phyloP scores from a whole-genome alignment of 495 filamentous ascomycete species.

The Penicillium alfredii region DNA sequence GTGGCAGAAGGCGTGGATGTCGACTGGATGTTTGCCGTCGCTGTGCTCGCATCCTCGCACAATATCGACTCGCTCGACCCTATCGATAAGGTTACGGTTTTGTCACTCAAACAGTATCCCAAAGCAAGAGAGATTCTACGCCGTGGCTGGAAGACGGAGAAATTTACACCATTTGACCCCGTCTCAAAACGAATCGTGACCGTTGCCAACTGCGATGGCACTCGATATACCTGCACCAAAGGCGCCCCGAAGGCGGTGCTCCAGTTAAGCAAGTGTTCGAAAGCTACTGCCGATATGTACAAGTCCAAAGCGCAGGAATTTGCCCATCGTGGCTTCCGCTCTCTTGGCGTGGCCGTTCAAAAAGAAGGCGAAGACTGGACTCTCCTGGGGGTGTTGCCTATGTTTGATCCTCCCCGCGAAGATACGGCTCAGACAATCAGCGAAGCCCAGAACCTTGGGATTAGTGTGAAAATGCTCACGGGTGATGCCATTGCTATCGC shows the following conservation, averaged over 20 bases:
- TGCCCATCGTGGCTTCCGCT: constrained; percentile 68
- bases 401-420: constrained; percentile 71
- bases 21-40: constrained; percentile 73
- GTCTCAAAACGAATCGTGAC: constrained; percentile 70
- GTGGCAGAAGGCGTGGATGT: constrained; percentile 65
- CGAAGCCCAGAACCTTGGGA: constrained; percentile 65
- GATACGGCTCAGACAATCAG: constrained; percentile 71
- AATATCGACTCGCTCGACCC: constrained; percentile 68
- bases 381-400: constrained; percentile 63
- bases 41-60: constrained; percentile 65
- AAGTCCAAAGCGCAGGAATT: constrained; percentile 64
- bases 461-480: constrained; percentile 71
- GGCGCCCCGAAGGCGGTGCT: constrained; percentile 68
- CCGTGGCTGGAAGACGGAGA: constrained; percentile 62
- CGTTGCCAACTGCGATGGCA: constrained; percentile 54
- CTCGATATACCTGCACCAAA: constrained; percentile 62
- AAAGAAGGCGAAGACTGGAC: constrained; percentile 58
- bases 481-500: constrained; percentile 72
- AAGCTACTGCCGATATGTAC: constrained; percentile 54
- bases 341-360: constrained; percentile 63
- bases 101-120: constrained; percentile 61
- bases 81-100: constrained; percentile 67
- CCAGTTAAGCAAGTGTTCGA: constrained; percentile 54
- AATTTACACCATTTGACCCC: constrained; percentile 67
- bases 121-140: constrained; percentile 58